A percentile compares a stretch with the other conserved stretches of the same genome.
phyloP scores from a whole-genome alignment of 1,284 basidiomycete species.

The Cutaneotrichosporon dermatis region DNA sequence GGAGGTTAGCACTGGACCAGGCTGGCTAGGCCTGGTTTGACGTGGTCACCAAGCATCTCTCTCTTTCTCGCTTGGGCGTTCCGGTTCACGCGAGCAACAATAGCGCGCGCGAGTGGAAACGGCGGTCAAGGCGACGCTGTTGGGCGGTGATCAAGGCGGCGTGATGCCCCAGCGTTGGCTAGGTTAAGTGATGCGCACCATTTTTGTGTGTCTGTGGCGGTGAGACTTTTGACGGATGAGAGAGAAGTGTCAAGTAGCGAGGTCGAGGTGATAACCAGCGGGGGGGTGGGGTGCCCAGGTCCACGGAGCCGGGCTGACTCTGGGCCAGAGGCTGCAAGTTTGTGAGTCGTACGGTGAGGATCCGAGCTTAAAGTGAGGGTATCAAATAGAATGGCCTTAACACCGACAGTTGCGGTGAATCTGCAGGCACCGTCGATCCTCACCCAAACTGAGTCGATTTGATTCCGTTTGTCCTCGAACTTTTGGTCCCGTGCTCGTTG shows the following conservation, averaged over 20 bases:
- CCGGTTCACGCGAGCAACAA: too few species aligned
- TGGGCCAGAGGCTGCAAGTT: too few species aligned
- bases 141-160: slow-evolving; percentile 13
- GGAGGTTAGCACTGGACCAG: slow-evolving; percentile 6
- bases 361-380: neutral
- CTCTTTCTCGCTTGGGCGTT: neutral
- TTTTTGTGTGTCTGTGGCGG: slow-evolving; percentile 12
- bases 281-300: too few species aligned
- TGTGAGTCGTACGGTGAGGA: neutral
- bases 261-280: neutral
- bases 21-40: neutral
- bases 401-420: neutral
- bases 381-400: neutral
- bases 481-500: neutral
- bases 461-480: neutral
- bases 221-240: slow-evolving; percentile 15
- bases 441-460: neutral
- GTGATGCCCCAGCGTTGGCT: slow-evolving; percentile 17
- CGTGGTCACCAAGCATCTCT: slow-evolving; percentile 12
- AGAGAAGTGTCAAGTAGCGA: neutral
- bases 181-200: slow-evolving; percentile 17
- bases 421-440: neutral
- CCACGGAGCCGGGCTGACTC: too few species aligned
- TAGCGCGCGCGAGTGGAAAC: neutral
- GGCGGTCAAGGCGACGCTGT: neutral